Base-by-base conservation (phyloP, 495 filamentous ascomycete genomes). In the Podospora bellae-mahoneyi region DNA sequence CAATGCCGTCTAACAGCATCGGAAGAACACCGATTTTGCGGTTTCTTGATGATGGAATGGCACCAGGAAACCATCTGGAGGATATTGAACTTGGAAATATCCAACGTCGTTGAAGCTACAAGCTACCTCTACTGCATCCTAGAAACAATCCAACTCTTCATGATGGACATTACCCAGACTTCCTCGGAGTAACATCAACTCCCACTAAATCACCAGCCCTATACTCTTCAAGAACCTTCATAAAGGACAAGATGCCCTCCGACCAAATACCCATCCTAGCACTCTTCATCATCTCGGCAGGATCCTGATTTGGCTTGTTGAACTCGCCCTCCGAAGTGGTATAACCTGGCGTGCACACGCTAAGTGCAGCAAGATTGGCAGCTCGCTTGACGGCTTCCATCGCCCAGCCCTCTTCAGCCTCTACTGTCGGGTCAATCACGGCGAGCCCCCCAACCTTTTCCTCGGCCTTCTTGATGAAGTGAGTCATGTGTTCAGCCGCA, bases 341-440 rank as follows among this genome's bases (percentile, higher is more conserved):
- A 68, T 89, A 89, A 16, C 84, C 77, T 1, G 88, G 87, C 7
- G 86, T 88, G 76, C 87, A 90, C 16, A 80, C 76, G 1, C 72
- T 66, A 5, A 84, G 63, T 4, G 72, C 73, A 2, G 78, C 76
- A 57, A 84, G 77, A 19, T 73, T 78, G 1, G 64, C 72, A 0
- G 83, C 83, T 9, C 75, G 74, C 59, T 67, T 64, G 69, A 83
- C 27, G 30, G 87, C 78, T 68, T 78, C 73, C 62, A 68, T 69
- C 9, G 72, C 73, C 85, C 85, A 88, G 15, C 74, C 76, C 66
- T 85, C 83, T 67, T 83, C 81, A 4, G 77, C 81, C 32, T 73
- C 74, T 10, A 19, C 44, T 19, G 76, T 80, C 0, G 83, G 78
- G 70, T 85, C 86, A 68, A 85, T 72, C 1, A 77, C 73, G 18